Base-by-base conservation (phyloP, 768 basidiomycete species). In the Boletus subparvulus region DNA sequence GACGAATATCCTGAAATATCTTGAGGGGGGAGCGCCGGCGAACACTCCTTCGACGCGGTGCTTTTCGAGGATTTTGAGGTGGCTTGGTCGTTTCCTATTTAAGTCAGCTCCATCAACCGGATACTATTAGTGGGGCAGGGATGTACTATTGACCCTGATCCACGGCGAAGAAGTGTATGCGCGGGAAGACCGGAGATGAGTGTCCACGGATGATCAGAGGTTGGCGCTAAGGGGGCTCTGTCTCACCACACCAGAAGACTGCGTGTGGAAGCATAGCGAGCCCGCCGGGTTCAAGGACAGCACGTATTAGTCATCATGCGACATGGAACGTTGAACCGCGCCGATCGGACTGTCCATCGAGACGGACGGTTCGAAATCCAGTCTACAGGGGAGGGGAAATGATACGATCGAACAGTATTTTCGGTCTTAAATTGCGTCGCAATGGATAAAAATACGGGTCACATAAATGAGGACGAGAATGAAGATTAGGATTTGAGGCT, bases 41-140 rank as follows among this genome's bases (percentile, higher is more conserved):
- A 37, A 54, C n/a, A 19, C 17, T 54, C 54, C 69, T 65, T 70
- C 69, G 69, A 70, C 55, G 39, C 66, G 66, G 69, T 62, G 62
- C 66, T 70, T 72, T 71, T 72, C 64, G 68, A 72, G 47, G 43
- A 63, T 57, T 61, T 54, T 14, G 42, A 43, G 33, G 48, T 57
- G 60, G 57, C 55, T 54, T 49, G 52, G 43, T 17, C 28, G n/a
- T 49, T 58, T 41, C 66, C 60, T 44, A 51, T 53, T 60, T 24
- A 21, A 35, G 64, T n/a, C 51, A 24, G 50, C 17, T 44, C 26
- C 42, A 58, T 50, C 54, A 36, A n/a, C 26, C 56, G 43, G 64
- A 17, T 10, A 35, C 45, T 40, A 52, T 59, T 19, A 17, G 49
- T 36, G 54, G 49, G 48, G 56, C 14, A 55, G 21, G 64, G 70